Evolutionary conservation across 108 stramenopile genomes (phyloP).

Genomic region (Aurantiochytrium sp.): DNA sequence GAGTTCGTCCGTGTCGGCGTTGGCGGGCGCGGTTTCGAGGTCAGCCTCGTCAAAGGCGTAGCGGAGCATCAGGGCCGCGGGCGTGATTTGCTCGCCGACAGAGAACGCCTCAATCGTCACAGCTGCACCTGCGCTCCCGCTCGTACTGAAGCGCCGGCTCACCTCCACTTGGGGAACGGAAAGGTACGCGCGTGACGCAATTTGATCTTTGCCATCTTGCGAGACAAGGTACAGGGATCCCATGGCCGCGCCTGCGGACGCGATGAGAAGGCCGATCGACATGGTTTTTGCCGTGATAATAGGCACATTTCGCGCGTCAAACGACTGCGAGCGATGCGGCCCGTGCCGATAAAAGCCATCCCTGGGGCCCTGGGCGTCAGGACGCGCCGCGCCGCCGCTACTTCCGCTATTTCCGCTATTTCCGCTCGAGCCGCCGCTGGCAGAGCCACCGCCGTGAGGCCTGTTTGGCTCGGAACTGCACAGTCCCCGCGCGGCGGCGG

Average conservation of each 20-base stretch:
- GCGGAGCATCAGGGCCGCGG: background rate
- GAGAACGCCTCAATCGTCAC: slow-evolving; percentile 6
- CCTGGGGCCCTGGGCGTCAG: too few species aligned
- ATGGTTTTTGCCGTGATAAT: background rate
- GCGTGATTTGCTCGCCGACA: slow-evolving; percentile 8
- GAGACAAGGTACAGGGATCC: slow-evolving; percentile 12
- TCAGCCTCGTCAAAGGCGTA: slow-evolving; percentile 2
- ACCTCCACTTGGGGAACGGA: background rate
- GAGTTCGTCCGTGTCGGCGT: background rate
- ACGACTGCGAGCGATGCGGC: background rate
- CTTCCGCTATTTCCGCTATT: too few species aligned
- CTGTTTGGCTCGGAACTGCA: too few species aligned
- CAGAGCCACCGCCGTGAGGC: too few species aligned
- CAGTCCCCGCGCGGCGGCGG: too few species aligned
- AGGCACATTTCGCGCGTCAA: background rate
- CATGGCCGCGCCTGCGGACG: background rate
- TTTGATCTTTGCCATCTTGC: background rate
- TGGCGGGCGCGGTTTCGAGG: background rate
- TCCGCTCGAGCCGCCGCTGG: too few species aligned
- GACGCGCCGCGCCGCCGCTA: too few species aligned
- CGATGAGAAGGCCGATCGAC: background rate
- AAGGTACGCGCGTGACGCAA: background rate
- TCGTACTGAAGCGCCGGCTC: background rate
- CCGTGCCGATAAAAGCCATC: too few species aligned
- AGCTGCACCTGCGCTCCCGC: background rate